Percentiles rank a stretch among this genome's conserved stretches.
Conservation (phyloP, 2,329 filamentous ascomycete species). For the Fusarium mundagurra region DNA sequence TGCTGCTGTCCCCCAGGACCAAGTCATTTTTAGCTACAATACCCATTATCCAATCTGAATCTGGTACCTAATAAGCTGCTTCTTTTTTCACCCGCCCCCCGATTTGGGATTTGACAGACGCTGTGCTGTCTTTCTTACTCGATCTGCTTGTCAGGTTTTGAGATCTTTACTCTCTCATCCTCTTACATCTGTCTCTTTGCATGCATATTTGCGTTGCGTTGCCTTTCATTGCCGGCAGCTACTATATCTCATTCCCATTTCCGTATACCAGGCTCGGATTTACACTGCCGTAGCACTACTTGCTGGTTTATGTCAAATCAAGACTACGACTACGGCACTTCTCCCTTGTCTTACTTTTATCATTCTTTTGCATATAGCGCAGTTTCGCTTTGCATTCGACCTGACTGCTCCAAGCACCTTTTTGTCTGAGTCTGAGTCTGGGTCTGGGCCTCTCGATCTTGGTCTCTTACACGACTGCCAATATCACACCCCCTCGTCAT, state of each 20-base stretch:
- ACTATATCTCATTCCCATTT: not conserved
- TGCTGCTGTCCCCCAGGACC: conserved; percentile 28
- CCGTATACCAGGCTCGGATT: not conserved
- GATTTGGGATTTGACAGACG: conserved; percentile 29
- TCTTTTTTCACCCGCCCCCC: conserved; percentile 28
- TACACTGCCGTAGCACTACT: conserved; percentile 4
- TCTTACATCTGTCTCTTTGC: conserved; percentile 13
- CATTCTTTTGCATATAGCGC: conserved; percentile 22
- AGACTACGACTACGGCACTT: conserved; percentile 5
- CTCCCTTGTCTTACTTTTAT: conserved; percentile 13
- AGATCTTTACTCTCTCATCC: conserved; percentile 16
- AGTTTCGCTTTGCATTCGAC: conserved; percentile 23
- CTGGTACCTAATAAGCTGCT: conserved; percentile 27
- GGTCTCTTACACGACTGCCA: conserved; percentile 8
- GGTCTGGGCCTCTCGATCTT: not conserved
- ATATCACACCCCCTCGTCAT: conserved; percentile 27
- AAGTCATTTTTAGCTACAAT: conserved; percentile 36
- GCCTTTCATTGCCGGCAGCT: conserved; percentile 1
- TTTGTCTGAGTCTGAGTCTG: conserved; percentile 13
- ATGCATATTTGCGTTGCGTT: conserved; percentile 19
- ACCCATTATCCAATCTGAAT: conserved; percentile 6
- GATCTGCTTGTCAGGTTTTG: conserved; percentile 26
- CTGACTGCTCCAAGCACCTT: conserved; percentile 21
- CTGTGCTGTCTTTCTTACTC: conserved; percentile 27
- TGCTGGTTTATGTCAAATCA: conserved; percentile 22